Evolutionary conservation across 2,329 filamentous ascomycete species (phyloP).

Genomic region (Penicillium janthinellum): DNA sequence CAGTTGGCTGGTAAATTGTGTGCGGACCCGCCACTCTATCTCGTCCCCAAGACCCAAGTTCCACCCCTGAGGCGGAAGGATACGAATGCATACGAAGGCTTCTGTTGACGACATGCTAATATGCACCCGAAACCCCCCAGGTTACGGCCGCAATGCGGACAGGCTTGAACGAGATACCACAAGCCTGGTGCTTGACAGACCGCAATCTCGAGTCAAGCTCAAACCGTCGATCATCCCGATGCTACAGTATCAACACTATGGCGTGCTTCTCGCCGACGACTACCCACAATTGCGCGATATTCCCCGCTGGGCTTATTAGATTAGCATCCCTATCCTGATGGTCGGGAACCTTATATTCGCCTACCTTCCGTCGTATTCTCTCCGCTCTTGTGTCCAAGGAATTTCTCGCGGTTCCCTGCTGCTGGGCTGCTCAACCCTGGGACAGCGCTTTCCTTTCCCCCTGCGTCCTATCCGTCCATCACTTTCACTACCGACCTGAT

Average conservation of each 20-base stretch:
- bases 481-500: background rate
- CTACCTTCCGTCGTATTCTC: background rate
- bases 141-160: background rate
- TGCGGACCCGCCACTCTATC: slow-evolving; percentile 12
- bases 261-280: slow-evolving; percentile 23
- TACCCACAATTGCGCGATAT: slow-evolving; percentile 21
- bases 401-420: background rate
- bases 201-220: background rate
- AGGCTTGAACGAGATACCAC: background rate
- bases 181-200: background rate
- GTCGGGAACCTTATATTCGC: background rate
- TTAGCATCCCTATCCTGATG: background rate
- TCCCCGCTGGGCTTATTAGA: slow-evolving; percentile 6
- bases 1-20: slow-evolving; percentile 13
- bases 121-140: background rate
- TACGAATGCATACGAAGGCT: background rate
- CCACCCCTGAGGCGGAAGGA: background rate
- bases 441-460: background rate
- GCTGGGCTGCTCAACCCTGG: slow-evolving; percentile 1
- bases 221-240: slow-evolving; percentile 12
- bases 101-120: background rate
- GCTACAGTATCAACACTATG: slow-evolving; percentile 16
- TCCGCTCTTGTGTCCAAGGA: background rate
- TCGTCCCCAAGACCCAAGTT: background rate
- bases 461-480: background rate